Evolutionary conservation across 768 basidiomycete genomes (phyloP).

Genomic region (Leccinellum luteum): DNA sequence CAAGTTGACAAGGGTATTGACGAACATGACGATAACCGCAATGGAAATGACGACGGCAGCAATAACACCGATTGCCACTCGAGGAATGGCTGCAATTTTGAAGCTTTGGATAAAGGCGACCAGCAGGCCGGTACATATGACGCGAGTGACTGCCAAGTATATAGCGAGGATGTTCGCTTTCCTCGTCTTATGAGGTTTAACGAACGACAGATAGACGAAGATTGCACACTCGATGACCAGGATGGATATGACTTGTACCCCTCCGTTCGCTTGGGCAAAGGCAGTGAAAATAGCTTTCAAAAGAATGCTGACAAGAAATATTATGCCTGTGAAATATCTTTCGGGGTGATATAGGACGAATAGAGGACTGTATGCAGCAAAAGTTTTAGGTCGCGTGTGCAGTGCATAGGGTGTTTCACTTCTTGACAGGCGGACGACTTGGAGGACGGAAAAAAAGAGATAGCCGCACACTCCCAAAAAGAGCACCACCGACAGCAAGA

Average conservation of each 20-base stretch:
- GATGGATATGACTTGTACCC: slow-evolving; percentile 66
- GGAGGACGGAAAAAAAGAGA: slow-evolving; percentile 49
- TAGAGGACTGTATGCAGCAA: slow-evolving; percentile 53
- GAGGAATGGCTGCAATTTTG: slow-evolving; percentile 67
- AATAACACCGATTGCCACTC: slow-evolving; percentile 78
- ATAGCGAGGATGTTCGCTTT: slow-evolving; percentile 69
- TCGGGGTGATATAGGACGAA: slow-evolving; percentile 63
- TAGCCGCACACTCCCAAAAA: slow-evolving; percentile 51
- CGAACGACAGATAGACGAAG: slow-evolving; percentile 47
- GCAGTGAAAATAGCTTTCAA: slow-evolving; percentile 73
- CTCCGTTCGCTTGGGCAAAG: slow-evolving; percentile 57
- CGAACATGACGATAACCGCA: slow-evolving; percentile 63
- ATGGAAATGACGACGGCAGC: slow-evolving; percentile 70
- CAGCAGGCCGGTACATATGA: slow-evolving; percentile 68
- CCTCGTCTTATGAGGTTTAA: slow-evolving; percentile 64
- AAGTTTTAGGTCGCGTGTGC: slow-evolving; percentile 33
- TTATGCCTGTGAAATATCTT: slow-evolving; percentile 67
- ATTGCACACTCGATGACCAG: slow-evolving; percentile 65
- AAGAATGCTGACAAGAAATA: slow-evolving; percentile 55
- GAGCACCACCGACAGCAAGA: slow-evolving; percentile 71
- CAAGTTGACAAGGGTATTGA: slow-evolving; percentile 60
- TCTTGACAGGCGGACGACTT: slow-evolving; percentile 48
- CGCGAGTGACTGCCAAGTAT: slow-evolving; percentile 64
- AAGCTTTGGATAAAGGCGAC: slow-evolving; percentile 74
- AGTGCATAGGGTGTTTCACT: slow-evolving; percentile 39